A percentile compares a stretch with the other conserved stretches of the same genome.
These are phyloP conservation scores for Myrica gale DNA, from an alignment of 306 rosid genomes.

Conservation along the genomic window DNA sequence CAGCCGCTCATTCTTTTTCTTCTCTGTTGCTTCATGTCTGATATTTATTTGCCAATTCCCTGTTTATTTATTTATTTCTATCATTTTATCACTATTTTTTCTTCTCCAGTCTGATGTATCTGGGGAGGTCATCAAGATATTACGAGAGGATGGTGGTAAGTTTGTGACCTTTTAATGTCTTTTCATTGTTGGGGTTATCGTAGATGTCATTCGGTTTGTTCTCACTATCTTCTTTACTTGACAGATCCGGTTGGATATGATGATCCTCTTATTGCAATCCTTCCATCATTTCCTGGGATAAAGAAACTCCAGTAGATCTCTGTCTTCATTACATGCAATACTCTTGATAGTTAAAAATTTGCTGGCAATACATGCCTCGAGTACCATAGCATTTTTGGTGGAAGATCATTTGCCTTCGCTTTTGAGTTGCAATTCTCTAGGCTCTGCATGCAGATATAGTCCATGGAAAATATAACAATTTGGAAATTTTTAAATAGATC, in stretches of 20 bases:
- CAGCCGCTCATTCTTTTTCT: not conserved
- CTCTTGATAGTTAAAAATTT: not conserved
- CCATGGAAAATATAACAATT: not conserved
- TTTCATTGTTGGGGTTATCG: not conserved
- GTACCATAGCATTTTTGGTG: not conserved
- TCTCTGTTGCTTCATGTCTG: not conserved
- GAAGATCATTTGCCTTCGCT: not conserved
- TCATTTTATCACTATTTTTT: not conserved
- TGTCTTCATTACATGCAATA: not conserved
- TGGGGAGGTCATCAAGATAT: slow-evolving; percentile 84
- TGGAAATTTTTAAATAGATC: not conserved
- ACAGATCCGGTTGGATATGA: slow-evolving; percentile 92
- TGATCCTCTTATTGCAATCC: slow-evolving; percentile 73
- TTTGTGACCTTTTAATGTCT: not conserved
- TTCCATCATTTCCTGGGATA: slow-evolving; percentile 91
- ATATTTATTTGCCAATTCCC: slow-evolving; percentile 1
- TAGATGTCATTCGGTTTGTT: not conserved
- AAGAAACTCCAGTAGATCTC: slow-evolving; percentile 67
- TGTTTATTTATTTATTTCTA: slow-evolving; percentile 1
- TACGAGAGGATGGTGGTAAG: slow-evolving; percentile 84
- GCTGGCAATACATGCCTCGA: not conserved
- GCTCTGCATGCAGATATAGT: not conserved
- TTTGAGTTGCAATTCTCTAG: not conserved
- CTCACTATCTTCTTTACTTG: slow-evolving; percentile 2
- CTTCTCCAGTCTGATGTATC: slow-evolving; percentile 64